These are phyloP conservation scores for Coffea eugenioides DNA, from an alignment of 257 asterid genomes.

Conservation along the genomic window DNA sequence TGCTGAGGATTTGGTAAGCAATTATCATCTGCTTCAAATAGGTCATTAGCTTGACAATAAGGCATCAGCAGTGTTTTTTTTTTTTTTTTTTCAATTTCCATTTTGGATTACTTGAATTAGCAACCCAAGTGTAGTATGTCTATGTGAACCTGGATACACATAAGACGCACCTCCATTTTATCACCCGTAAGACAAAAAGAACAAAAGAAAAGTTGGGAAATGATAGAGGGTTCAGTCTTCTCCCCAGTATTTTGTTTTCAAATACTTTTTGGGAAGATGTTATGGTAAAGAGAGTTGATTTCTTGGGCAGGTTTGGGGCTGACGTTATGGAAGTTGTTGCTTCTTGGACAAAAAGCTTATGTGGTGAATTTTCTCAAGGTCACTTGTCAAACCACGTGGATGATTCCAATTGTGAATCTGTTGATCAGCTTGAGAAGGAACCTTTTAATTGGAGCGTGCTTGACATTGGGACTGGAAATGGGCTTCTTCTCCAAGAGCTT, in stretches of 20 bases:
- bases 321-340: constrained; percentile 92
- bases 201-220: background rate
- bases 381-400: constrained; percentile 60
- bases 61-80: background rate
- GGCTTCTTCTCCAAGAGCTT: constrained; percentile 94
- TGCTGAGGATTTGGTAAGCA: constrained; percentile 89
- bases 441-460: constrained; percentile 79
- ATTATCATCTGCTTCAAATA: constrained; percentile 2
- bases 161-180: background rate
- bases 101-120: background rate
- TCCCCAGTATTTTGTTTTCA: background rate
- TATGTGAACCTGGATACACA: background rate
- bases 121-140: background rate
- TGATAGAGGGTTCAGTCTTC: background rate
- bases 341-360: constrained; percentile 79
- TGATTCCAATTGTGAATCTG: constrained; percentile 43
- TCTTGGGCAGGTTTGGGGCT: constrained; percentile 76
- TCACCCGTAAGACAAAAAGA: background rate
- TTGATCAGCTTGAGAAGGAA: constrained; percentile 55
- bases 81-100: background rate
- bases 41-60: background rate
- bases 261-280: background rate
- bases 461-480: constrained; percentile 98
- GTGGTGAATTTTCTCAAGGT: constrained; percentile 66
- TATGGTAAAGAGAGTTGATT: background rate